Evolutionary conservation across 164 flowering plant genomes (phyloP), one percentile per base, ranked within the genome.

Genomic region (Vitis amurensis): DNA sequence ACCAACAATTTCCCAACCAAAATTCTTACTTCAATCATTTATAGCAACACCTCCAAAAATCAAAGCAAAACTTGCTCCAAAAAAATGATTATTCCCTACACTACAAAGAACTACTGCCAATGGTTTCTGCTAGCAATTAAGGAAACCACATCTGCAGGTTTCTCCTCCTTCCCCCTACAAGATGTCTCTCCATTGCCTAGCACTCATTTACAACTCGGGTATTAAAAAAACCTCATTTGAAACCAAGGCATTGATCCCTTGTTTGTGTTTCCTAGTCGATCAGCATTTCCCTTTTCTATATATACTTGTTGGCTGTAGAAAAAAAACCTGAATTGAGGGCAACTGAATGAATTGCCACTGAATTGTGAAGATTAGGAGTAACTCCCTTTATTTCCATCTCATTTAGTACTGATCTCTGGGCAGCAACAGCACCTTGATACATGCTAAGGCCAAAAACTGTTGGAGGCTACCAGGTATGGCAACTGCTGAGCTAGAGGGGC

Each of bases 401-500:
- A 8, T 14, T 13, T 17, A 59, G 19, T n/a, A 11, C 23, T 17
- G 31, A 59, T 48, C 51, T 58, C 64, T 11, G 3, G 48, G 37
- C 52, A 68, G 60, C 23, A 61, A 51, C 53, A 69, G 4, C 7
- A 66, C 0, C 44, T 6, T 37, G 51, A 74, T 61, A 17, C 58
- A 74, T 58, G 56, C 8, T 15, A 61, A 50, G 11, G 19, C 27
- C n/a, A 10, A 61, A 58, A 64, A 76, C 10, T 30, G 11, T 8
- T n/a, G 50, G 2, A 17, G 4, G 37, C 27, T 0, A 44, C 50
- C 8, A 37, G 50, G 19, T 19, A 11, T 53, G 30, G 53, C 55
- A 49, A 63, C 62, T 50, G 77, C 68, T 6, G 84, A 66, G 48
- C 71, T 31, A 52, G 72, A 68, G 11, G 90, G 75, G 47, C 64